Conservation (phyloP, 352 stramenopile species). For the Phytophthora megakarya region DNA sequence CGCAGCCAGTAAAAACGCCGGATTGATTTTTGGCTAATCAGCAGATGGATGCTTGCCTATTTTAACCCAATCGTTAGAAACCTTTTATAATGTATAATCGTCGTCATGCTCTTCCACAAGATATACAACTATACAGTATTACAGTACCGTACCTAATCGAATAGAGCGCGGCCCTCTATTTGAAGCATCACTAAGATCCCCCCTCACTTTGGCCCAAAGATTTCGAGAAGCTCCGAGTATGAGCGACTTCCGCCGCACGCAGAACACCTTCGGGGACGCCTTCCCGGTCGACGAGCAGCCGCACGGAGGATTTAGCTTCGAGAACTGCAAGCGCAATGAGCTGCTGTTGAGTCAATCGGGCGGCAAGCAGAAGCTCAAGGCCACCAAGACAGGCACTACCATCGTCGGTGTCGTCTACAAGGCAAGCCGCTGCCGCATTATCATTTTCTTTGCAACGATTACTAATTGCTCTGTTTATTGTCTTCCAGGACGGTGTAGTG, state of each 20-base stretch:
- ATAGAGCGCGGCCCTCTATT: slow-evolving; percentile 6
- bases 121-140: slow-evolving; percentile 3
- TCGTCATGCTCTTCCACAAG: not conserved
- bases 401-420: slow-evolving; percentile 97
- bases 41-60: not conserved
- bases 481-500: slow-evolving; percentile 91
- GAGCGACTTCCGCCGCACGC: slow-evolving; percentile 84
- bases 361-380: slow-evolving; percentile 70
- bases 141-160: not conserved
- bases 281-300: slow-evolving; percentile 60
- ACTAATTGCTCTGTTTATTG: slow-evolving; percentile 1
- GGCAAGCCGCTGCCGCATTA: slow-evolving; percentile 20
- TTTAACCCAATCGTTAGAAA: slow-evolving; percentile 34
- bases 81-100: not conserved
- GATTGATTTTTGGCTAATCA: slow-evolving; percentile 40
- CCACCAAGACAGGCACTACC: slow-evolving; percentile 96
- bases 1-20: slow-evolving; percentile 45
- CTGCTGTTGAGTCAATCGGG: slow-evolving; percentile 69
- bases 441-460: not conserved
- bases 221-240: slow-evolving; percentile 40
- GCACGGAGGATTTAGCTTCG: slow-evolving; percentile 91
- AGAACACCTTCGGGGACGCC: slow-evolving; percentile 77
- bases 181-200: slow-evolving; percentile 32
- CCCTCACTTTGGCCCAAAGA: slow-evolving; percentile 22
- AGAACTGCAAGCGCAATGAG: slow-evolving; percentile 93